Base-by-base conservation (phyloP, 345 rosid species). In the Hibiscus trionum region DNA sequence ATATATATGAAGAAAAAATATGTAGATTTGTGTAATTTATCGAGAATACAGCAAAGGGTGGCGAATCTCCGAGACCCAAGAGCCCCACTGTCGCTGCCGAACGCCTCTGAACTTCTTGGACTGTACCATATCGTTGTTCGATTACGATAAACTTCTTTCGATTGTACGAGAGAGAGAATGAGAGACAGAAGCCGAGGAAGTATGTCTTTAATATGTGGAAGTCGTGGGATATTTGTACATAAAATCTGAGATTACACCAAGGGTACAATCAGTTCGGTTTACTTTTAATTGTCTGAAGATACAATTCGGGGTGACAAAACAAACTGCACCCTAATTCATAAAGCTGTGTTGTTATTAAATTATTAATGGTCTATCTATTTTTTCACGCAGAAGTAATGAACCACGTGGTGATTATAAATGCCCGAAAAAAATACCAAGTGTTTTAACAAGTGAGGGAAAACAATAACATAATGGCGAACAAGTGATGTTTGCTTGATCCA, bases 1-100 rank as follows among this genome's bases (percentile, higher is more conserved):
- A 31, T 31, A 31, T 31, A 31, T 33, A 4, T 3, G 66, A 61
- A 31, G 19, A 31, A 61, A 61, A 61, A 3, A 61, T 3, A 16
- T 6, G 66, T 24, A 7, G 7, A 21, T 10, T 19, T 59, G 26
- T 59, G 26, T 16, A n/a, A 35, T 35, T 62, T n/a, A 35, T 35
- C 4, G 27, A 63, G 49, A 17, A 26, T 31, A 90, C 93, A 90
- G 84, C 24, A 90, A 76, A n/a, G 96, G 96, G 66, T 90, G 96
- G 11, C 93, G 93, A 85, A 90, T 90, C 84, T 90, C 96, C 66
- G 93, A 84, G 75, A 90, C 96, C 96, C 96, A 90, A 8, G 96
- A 86, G 79, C 96, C 96, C 96, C 96, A 90, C 46, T 90, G 96
- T 77, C 96, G 93, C 75, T 88, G 96, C 86, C 96, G 86, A 84